Conservation (phyloP, 306 rosid species). For the Cicer cuneatum region DNA sequence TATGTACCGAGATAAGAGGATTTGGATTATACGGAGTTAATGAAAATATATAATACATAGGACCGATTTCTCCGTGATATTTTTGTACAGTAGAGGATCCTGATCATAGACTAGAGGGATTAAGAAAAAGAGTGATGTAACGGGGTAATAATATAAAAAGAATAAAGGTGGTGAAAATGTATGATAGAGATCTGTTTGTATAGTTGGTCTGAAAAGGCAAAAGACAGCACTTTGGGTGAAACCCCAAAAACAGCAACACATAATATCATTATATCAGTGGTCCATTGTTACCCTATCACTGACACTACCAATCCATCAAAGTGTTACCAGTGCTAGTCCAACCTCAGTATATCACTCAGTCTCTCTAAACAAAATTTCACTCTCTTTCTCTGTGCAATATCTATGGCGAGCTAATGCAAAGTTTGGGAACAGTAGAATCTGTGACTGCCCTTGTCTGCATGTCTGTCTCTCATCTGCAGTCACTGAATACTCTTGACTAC, state of each 20-base stretch:
- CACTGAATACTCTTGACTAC: slow-evolving; percentile 74
- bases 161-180: slow-evolving; percentile 47
- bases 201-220: slow-evolving; percentile 71
- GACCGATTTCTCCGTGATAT: no score
- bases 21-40: no score
- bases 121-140: neutral
- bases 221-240: slow-evolving; percentile 69
- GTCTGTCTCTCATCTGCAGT: slow-evolving; percentile 66
- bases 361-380: slow-evolving; percentile 25
- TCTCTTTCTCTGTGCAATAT: slow-evolving; percentile 44
- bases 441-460: slow-evolving; percentile 76
- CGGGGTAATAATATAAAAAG: slow-evolving; percentile 19
- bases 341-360: slow-evolving; percentile 48
- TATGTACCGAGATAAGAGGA: no score
- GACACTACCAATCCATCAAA: slow-evolving; percentile 52
- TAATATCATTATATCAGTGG: slow-evolving; percentile 51
- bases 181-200: slow-evolving; percentile 53
- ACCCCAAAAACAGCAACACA: slow-evolving; percentile 68
- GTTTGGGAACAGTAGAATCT: slow-evolving; percentile 69
- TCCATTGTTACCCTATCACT: slow-evolving; percentile 55
- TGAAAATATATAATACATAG: no score
- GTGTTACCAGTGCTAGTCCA: slow-evolving; percentile 56
- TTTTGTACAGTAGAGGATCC: no score
- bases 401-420: slow-evolving; percentile 52
- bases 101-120: neutral